A percentile compares a stretch with the other conserved stretches of the same genome.
Conservation (phyloP, 148 eudicot genomes). For the Fagopyrum esculentum region DNA sequence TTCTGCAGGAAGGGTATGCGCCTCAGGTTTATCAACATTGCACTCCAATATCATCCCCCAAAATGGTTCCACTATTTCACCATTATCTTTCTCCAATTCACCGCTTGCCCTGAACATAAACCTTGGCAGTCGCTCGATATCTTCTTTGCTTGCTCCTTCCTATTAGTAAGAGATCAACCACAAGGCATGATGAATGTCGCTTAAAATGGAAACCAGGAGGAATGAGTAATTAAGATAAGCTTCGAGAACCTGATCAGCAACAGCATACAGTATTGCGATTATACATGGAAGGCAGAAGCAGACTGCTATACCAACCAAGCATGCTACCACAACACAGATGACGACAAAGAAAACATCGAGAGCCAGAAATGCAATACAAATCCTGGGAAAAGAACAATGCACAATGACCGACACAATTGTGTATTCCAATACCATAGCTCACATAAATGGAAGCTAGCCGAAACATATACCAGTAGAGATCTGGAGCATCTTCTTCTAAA, state of each 20-base stretch:
- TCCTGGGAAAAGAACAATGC: slow-evolving; percentile 83
- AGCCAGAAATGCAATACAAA: slow-evolving; percentile 84
- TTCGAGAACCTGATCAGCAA: slow-evolving; percentile 80
- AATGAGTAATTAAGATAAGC: slow-evolving; percentile 53
- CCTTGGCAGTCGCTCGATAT: slow-evolving; percentile 63
- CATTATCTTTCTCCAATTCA: slow-evolving; percentile 62
- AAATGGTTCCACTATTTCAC: slow-evolving; percentile 74
- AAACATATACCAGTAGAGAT: slow-evolving; percentile 66
- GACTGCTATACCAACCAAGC: slow-evolving; percentile 89
- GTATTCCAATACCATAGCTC: slow-evolving; percentile 52
- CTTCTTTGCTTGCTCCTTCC: slow-evolving; percentile 93
- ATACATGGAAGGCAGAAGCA: slow-evolving; percentile 99
- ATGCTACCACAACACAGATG: slow-evolving; percentile 89
- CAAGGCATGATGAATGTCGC: slow-evolving; percentile 68
- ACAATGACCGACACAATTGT: slow-evolving; percentile 86
- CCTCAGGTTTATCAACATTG: slow-evolving; percentile 55
- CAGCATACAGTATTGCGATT: slow-evolving; percentile 89
- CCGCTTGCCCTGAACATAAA: slow-evolving; percentile 63
- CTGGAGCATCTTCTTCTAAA: slow-evolving; percentile 63
- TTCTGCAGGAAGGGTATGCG: slow-evolving; percentile 54
- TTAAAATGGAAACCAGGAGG: slow-evolving; percentile 91
- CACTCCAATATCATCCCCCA: slow-evolving; percentile 87
- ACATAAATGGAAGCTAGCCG: slow-evolving; percentile 21
- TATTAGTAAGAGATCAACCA: slow-evolving; percentile 19
- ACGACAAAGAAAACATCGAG: slow-evolving; percentile 97